Conservation (phyloP, 495 filamentous ascomycete species). For the Neurospora sp. region DNA sequence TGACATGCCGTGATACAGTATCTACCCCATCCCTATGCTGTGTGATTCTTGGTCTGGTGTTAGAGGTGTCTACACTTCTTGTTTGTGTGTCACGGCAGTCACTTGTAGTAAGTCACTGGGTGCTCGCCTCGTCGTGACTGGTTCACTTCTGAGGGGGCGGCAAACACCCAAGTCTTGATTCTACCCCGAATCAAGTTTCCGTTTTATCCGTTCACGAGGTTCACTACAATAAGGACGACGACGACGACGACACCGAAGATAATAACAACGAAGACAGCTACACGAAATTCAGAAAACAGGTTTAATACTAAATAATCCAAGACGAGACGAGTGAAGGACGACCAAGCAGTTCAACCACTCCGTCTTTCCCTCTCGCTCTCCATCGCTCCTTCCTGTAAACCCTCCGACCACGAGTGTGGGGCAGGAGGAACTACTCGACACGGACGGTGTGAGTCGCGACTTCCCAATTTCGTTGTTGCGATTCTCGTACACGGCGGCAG, state of each 20-base stretch:
- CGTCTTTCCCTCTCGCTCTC: neutral
- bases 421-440: neutral
- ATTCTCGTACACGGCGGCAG: neutral
- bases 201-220: neutral
- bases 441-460: neutral
- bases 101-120: neutral
- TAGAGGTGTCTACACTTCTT: neutral
- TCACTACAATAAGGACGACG: neutral
- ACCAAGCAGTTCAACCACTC: neutral
- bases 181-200: neutral
- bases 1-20: neutral
- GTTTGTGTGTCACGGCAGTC: neutral
- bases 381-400: neutral
- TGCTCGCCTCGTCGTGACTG: neutral
- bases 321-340: neutral
- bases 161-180: neutral
- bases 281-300: neutral
- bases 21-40: neutral
- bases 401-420: neutral
- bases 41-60: neutral
- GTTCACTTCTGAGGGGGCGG: neutral
- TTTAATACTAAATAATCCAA: neutral
- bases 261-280: neutral
- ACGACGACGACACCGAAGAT: neutral
- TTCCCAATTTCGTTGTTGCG: neutral